Evolutionary conservation across 1,284 basidiomycete genomes (phyloP), one percentile per base, ranked within the genome.

Genomic region (Neotropicomus parvogracilis): DNA sequence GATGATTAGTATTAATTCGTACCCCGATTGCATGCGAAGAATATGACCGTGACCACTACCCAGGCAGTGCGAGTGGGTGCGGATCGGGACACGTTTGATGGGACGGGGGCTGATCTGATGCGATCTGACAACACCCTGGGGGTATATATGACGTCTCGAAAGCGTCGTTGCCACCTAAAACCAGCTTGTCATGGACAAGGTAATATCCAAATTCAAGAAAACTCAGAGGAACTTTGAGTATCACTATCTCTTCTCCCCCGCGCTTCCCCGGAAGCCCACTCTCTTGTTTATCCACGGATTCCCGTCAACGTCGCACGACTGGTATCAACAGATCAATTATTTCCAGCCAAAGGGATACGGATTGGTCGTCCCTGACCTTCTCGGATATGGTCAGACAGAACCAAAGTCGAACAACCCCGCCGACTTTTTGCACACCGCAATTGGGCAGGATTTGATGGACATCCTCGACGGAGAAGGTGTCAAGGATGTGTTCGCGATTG

Each of bases 281-380:
- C 56, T 77, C n/a, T 48, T 76, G 16, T 67, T 77, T 39, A 47
- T 77, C 16, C 75, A 75, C 50, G 74, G 75, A 26, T 77, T 75
- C 47, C 75, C 75, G 4, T 69, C 69, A 0, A 68, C 64, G 12
- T 69, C 72, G 0, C 68, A 69, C 44, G 73, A 70, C 41, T 78
- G 77, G 77, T 59, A 68, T 33, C 59, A 66, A 20, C 73, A 75
- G 52, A 68, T 77, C 44, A 54, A 67, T 10, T 70, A 68, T 54
- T 77, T 79, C 61, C 54, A 67, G 32, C 54, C 62, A 20, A 63
- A 59, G 33, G 79, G 78, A 17, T 79, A 72, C 43, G 70, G 76
- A 13, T 46, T 79, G 24, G 57, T 80, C 48, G 74, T 71, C 8
- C 78, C 76, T 0, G 75, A 79, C 57, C 68, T 75, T 60, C 66